Percentiles rank a stretch among this genome's conserved stretches.
Conservation (phyloP, 345 rosid genomes). For the Citrus trifoliata region DNA sequence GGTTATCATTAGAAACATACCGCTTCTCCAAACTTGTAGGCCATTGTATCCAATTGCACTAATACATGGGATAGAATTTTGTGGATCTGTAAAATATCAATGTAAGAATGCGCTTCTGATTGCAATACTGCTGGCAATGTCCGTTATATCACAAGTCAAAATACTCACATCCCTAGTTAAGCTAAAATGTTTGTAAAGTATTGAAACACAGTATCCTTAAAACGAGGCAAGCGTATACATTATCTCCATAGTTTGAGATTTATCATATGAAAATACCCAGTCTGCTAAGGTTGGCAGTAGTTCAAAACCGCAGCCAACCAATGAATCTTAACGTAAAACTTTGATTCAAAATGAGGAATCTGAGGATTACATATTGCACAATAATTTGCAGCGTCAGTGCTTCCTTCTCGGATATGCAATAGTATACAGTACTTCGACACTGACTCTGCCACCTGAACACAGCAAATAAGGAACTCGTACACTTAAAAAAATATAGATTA, state of each 20-base stretch:
- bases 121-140: background rate
- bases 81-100: slow-evolving; percentile 58
- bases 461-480: background rate
- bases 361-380: slow-evolving; percentile 61
- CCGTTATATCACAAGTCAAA: background rate
- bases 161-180: background rate
- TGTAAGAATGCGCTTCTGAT: slow-evolving; percentile 52
- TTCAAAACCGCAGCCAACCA: background rate
- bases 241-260: background rate
- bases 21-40: slow-evolving; percentile 73
- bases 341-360: slow-evolving; percentile 36
- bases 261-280: background rate
- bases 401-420: slow-evolving; percentile 56
- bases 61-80: slow-evolving; percentile 67
- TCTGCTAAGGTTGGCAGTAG: background rate
- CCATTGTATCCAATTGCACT: slow-evolving; percentile 87
- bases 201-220: background rate
- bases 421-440: slow-evolving; percentile 73
- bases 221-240: background rate
- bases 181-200: background rate
- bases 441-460: slow-evolving; percentile 61
- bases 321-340: background rate
- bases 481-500: background rate
- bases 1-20: slow-evolving; percentile 27
- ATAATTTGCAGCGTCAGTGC: slow-evolving; percentile 63